Base-by-base conservation (phyloP, 2,329 filamentous ascomycete genomes). In the Claviceps quebecensis region DNA sequence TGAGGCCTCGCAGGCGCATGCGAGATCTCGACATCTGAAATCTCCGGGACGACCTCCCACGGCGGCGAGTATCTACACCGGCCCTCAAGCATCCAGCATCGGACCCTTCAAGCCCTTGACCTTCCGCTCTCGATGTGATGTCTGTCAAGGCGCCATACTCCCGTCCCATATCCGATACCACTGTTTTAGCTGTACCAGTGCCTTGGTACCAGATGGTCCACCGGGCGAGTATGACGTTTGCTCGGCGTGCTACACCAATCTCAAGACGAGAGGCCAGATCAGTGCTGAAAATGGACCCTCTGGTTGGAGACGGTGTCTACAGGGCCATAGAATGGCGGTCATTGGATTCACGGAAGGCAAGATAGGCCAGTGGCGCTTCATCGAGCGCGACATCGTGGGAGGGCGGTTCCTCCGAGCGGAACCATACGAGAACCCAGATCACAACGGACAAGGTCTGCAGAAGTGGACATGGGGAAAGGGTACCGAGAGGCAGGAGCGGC, bases 211-310 rank as follows among this genome's bases (percentile, higher is more conserved):
- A 0, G 72, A 77, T 34, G 69, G 72, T 4, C 61, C 69, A 23
- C 67, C 69, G 0, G 89, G 89, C n/a, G 86, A 94, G 64, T 95
- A 93, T 65, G 87, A 96, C 58, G 78, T 95, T 47, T 96, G 90
- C 68, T 74, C 74, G 17, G 71, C 75, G 4, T 96, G 90, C 71
- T 96, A 96, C 65, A 69, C 76, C 48, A 77, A 76, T 46, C 73
- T 90, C 7, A 76, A 86, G 1, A 67, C 72, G 2, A 75, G 75
- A 0, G 76, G 78, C 8, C 80, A 79, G 45, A 82, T 96, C 55
- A 81, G 79, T 51, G 70, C 72, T 17, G 84, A 90, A 54, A 89
- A 95, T 57, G 89, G 90, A 0, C 74, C 81, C 4, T 75, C 74
- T 11, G 90, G 90, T 3, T 96, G 91, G 91, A 77, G 89, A 11